Percentiles rank a stretch among this genome's conserved stretches.
These are phyloP conservation scores for Tricladium varicosporioides DNA, from an alignment of 2,329 filamentous ascomycete species.

Conservation along the genomic window DNA sequence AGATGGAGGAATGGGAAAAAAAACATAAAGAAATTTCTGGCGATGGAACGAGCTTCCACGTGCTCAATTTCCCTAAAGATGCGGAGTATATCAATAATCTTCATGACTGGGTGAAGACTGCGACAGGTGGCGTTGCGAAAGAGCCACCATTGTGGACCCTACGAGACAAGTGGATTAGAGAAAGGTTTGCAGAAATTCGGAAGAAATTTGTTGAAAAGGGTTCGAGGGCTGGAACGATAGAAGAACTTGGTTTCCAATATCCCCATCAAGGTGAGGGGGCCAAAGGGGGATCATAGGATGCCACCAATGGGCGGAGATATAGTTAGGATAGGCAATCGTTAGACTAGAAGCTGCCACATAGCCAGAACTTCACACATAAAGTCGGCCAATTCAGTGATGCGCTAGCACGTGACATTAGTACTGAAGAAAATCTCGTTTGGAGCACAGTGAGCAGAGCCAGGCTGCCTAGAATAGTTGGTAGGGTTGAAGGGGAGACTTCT, in stretches of 20 bases:
- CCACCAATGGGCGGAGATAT: background rate
- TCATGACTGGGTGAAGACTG: constrained; percentile 61
- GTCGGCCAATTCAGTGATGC: no score
- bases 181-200: constrained; percentile 67
- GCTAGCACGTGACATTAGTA: no score
- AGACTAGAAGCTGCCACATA: no score
- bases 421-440: no score
- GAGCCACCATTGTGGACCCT: constrained; percentile 69
- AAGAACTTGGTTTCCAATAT: constrained; percentile 69
- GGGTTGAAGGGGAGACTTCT: no score
- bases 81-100: constrained; percentile 68
- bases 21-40: constrained; percentile 40
- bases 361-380: no score
- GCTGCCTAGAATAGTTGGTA: no score
- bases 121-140: constrained; percentile 52
- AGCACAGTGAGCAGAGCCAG: no score
- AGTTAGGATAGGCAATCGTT: no score
- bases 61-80: constrained; percentile 56
- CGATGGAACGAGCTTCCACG: constrained; percentile 44
- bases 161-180: constrained; percentile 69
- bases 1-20: constrained; percentile 71
- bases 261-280: background rate
- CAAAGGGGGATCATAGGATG: background rate
- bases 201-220: constrained; percentile 68
- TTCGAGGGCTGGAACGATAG: constrained; percentile 60